Evolutionary conservation across 345 rosid genomes (phyloP).

Genomic region (Zanthoxylum bungeanum): DNA sequence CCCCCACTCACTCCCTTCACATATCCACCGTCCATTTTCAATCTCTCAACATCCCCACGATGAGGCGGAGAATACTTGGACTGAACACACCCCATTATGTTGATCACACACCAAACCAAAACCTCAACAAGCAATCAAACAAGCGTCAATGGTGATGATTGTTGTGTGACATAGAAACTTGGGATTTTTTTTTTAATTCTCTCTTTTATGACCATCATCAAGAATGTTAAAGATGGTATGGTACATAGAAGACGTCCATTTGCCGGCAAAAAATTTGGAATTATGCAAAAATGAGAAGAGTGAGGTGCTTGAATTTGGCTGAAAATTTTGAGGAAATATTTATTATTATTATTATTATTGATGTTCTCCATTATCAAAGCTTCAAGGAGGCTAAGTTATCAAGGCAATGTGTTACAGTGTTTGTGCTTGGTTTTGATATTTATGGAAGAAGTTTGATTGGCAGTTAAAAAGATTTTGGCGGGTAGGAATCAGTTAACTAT

Average conservation of each 20-base stretch:
- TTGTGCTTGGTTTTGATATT: too few relatives aligned
- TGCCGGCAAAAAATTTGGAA: constrained; percentile 38
- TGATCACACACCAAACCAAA: neutral
- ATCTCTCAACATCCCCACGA: constrained; percentile 11
- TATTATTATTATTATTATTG: neutral
- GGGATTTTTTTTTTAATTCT: neutral
- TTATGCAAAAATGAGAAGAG: constrained; percentile 11
- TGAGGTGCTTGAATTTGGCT: neutral
- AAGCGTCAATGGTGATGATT: too few relatives aligned
- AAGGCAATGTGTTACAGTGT: neutral
- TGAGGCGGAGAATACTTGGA: constrained; percentile 27
- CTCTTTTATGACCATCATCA: constrained; percentile 1
- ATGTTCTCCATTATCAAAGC: constrained; percentile 28
- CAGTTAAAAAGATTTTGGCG: constrained; percentile 4
- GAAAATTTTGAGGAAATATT: constrained; percentile 8
- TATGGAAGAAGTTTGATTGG: neutral
- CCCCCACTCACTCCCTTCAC: constrained; percentile 16
- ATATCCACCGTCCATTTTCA: constrained; percentile 29
- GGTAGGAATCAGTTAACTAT: neutral
- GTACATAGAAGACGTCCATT: constrained; percentile 14
- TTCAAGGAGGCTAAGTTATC: constrained; percentile 13
- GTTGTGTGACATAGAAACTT: constrained; percentile 17
- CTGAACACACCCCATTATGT: constrained; percentile 50
- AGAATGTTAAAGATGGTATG: neutral
- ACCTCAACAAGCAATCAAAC: constrained; percentile 1